These are phyloP conservation scores for Obelidium mucronatum DNA, from an alignment of 192 early-diverging fungal species.

Conservation along the genomic window DNA sequence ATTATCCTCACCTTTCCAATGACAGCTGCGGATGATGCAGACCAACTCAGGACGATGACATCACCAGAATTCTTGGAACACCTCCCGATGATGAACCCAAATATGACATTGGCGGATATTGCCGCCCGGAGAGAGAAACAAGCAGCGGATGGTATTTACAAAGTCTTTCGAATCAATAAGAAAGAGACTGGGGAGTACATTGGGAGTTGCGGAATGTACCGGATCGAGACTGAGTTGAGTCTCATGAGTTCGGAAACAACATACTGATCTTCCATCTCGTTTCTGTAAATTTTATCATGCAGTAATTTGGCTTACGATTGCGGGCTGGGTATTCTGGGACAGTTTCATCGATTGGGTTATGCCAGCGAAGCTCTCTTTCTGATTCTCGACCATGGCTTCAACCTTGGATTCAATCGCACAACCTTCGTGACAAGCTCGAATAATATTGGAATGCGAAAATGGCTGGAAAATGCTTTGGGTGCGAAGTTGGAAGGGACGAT, in stretches of 20 bases:
- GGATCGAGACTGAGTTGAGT: constrained; percentile 9
- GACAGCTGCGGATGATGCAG: background rate
- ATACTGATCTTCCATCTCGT: background rate
- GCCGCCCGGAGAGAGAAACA: background rate
- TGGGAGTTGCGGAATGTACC: constrained; percentile 7
- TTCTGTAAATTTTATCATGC: background rate
- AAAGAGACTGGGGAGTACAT: background rate
- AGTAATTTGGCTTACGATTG: background rate
- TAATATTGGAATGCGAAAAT: constrained; percentile 7
- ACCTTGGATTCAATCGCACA: constrained; percentile 12
- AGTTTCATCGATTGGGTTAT: background rate
- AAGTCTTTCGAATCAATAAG: constrained; percentile 2
- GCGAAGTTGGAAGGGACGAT: background rate
- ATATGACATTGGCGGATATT: background rate
- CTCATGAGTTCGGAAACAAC: background rate
- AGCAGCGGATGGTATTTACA: background rate
- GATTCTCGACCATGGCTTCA: constrained; percentile 15
- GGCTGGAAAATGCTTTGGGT: constrained; percentile 16
- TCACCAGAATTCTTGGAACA: background rate
- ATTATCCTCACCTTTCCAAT: background rate
- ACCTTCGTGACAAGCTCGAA: constrained; percentile 18
- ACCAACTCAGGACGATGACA: background rate
- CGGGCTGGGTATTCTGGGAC: background rate
- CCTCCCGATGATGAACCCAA: constrained; percentile 23
- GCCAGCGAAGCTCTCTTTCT: constrained; percentile 17